phyloP scores from a whole-genome alignment of 192 early-diverging fungal genomes.

The Backusella luteola region DNA sequence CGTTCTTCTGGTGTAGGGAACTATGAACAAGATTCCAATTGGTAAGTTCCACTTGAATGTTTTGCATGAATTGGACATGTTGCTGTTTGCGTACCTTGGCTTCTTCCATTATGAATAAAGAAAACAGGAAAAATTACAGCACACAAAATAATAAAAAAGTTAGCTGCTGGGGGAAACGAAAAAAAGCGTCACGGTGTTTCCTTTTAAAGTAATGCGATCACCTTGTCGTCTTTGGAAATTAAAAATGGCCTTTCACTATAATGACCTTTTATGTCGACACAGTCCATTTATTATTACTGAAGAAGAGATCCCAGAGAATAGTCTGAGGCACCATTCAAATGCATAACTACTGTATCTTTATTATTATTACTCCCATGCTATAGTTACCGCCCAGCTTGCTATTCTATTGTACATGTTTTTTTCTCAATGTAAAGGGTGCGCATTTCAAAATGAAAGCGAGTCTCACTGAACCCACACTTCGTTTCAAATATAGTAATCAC shows the following conservation, averaged over 20 bases:
- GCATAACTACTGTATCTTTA: too few relatives aligned
- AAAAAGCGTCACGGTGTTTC: not conserved
- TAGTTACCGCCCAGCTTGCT: too few relatives aligned
- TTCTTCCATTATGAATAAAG: not conserved
- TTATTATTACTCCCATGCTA: too few relatives aligned
- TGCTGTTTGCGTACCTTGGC: not conserved
- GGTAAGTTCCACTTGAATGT: not conserved
- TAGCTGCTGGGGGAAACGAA: not conserved
- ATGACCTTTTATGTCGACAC: too few relatives aligned
- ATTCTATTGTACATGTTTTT: too few relatives aligned
- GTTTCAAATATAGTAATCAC: not conserved
- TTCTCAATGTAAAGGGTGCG: too few relatives aligned
- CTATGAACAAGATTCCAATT: not conserved
- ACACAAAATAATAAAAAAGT: not conserved
- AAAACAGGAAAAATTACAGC: not conserved
- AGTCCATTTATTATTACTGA: not conserved
- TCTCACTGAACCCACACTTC: not conserved
- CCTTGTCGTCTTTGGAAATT: not conserved
- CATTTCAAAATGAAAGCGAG: not conserved
- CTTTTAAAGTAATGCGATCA: not conserved
- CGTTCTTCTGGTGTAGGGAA: slow-evolving; percentile 13
- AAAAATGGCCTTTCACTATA: too few relatives aligned
- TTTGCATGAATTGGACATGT: not conserved
- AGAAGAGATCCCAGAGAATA: too few relatives aligned
- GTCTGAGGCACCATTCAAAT: too few relatives aligned